A percentile compares a stretch with the other conserved stretches of the same genome.
Evolutionary conservation across 805 yeast species (phyloP).

Genomic region (Ogataea methanolica): DNA sequence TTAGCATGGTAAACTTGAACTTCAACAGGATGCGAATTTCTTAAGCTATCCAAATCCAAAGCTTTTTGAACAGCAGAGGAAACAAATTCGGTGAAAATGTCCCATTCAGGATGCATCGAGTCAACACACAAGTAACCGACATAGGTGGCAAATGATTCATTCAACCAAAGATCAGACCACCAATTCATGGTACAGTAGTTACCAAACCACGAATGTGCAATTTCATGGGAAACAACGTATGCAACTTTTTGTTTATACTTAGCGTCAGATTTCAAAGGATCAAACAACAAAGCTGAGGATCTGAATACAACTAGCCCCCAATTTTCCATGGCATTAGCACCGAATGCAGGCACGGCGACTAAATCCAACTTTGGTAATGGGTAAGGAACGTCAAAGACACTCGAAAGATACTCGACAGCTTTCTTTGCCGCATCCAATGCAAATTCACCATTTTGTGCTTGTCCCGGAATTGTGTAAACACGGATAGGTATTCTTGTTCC

Average conservation of each 20-base stretch:
- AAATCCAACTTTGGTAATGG: constrained; percentile 83
- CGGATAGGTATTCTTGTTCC: constrained; percentile 42
- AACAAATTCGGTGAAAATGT: constrained; percentile 56
- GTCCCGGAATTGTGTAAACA: constrained; percentile 49
- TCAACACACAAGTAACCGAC: constrained; percentile 71
- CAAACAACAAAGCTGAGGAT: constrained; percentile 50
- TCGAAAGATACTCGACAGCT: constrained; percentile 46
- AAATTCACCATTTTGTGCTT: constrained; percentile 40
- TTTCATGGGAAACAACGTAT: constrained; percentile 79
- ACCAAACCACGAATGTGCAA: constrained; percentile 93
- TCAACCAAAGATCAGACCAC: constrained; percentile 92
- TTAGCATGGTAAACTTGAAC: constrained; percentile 75
- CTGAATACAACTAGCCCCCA: constrained; percentile 79
- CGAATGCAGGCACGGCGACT: constrained; percentile 72
- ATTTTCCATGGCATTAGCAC: constrained; percentile 90
- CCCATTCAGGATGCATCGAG: constrained; percentile 75
- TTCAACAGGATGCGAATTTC: constrained; percentile 75
- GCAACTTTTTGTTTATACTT: constrained; percentile 66
- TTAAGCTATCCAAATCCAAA: constrained; percentile 49
- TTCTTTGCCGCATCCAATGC: constrained; percentile 45
- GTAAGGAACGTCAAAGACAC: constrained; percentile 48
- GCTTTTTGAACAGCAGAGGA: constrained; percentile 49
- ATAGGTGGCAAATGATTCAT: constrained; percentile 90
- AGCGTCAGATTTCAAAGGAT: constrained; percentile 41
- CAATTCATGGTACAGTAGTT: constrained; percentile 86